phyloP scores from a whole-genome alignment of 495 filamentous ascomycete genomes.

The Xylaria venustula region DNA sequence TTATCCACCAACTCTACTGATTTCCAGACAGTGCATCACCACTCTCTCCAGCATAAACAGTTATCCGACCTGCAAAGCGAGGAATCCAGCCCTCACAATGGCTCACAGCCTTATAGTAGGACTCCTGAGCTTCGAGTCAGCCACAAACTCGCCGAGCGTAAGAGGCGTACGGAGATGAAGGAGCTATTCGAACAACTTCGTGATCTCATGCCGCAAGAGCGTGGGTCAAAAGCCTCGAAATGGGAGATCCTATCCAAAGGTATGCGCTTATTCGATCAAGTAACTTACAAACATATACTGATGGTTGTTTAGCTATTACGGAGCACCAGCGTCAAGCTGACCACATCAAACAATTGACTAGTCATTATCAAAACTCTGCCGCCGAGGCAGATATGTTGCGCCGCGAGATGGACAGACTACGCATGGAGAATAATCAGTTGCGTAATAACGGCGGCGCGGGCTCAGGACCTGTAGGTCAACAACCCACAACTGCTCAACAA shows the following conservation, averaged over 20 bases:
- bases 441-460: slow-evolving; percentile 26
- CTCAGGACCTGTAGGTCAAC: slow-evolving; percentile 16
- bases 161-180: slow-evolving; percentile 97
- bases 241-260: slow-evolving; percentile 98
- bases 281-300: background rate
- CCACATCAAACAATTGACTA: slow-evolving; percentile 34
- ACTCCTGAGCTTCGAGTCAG: slow-evolving; percentile 94
- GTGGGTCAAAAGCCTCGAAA: slow-evolving; percentile 93
- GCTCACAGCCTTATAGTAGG: slow-evolving; percentile 79
- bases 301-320: slow-evolving; percentile 44
- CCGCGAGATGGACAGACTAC: slow-evolving; percentile 48
- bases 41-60: slow-evolving; percentile 73
- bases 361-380: slow-evolving; percentile 32
- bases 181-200: slow-evolving; percentile 88
- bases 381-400: slow-evolving; percentile 47
- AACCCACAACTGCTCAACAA: slow-evolving; percentile 27
- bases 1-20: slow-evolving; percentile 31
- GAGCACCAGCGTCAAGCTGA: slow-evolving; percentile 52
- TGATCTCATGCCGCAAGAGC: slow-evolving; percentile 75
- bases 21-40: slow-evolving; percentile 61
- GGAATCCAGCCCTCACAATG: slow-evolving; percentile 48
- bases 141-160: slow-evolving; percentile 94
- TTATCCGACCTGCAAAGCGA: slow-evolving; percentile 65
- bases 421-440: slow-evolving; percentile 56
- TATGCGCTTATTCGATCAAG: slow-evolving; percentile 32